Conservation (phyloP, 179 eudicot species). For the Amaranthus tricolor region DNA sequence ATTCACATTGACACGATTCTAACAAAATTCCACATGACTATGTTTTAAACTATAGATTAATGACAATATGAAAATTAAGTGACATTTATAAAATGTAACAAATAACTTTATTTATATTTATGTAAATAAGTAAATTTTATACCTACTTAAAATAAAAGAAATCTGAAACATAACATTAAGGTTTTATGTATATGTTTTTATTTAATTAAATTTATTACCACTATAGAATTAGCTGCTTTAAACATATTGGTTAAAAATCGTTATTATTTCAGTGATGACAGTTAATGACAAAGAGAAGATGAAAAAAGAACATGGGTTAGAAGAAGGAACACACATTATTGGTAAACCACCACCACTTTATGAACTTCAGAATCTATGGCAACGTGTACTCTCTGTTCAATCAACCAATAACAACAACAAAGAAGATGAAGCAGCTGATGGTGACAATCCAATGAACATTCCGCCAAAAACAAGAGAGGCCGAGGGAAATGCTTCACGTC, state of each 20-base stretch:
- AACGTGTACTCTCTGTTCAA: slow-evolving; percentile 22
- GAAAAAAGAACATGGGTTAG: slow-evolving; percentile 19
- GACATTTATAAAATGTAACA: too few species aligned
- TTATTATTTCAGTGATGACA: slow-evolving; percentile 22
- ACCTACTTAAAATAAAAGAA: too few species aligned
- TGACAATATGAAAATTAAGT: too few species aligned
- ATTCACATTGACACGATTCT: too few species aligned
- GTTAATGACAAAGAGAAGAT: slow-evolving; percentile 33
- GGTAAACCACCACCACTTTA: slow-evolving; percentile 39
- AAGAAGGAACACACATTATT: slow-evolving; percentile 41
- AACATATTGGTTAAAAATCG: not conserved
- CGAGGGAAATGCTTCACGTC: not conserved
- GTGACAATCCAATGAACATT: not conserved
- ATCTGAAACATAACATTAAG: too few species aligned
- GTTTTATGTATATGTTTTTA: too few species aligned
- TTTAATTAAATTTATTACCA: too few species aligned
- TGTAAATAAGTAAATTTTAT: too few species aligned
- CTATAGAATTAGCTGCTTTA: not conserved
- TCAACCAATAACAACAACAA: not conserved
- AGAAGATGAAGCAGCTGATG: not conserved
- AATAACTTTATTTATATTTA: too few species aligned
- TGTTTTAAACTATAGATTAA: too few species aligned
- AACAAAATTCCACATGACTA: too few species aligned
- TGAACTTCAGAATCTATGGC: slow-evolving; percentile 45
- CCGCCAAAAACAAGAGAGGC: not conserved